Evolutionary conservation across 169 alveolate genomes (phyloP), one percentile per base, ranked within the genome.

Genomic region (Theileria sp.): DNA sequence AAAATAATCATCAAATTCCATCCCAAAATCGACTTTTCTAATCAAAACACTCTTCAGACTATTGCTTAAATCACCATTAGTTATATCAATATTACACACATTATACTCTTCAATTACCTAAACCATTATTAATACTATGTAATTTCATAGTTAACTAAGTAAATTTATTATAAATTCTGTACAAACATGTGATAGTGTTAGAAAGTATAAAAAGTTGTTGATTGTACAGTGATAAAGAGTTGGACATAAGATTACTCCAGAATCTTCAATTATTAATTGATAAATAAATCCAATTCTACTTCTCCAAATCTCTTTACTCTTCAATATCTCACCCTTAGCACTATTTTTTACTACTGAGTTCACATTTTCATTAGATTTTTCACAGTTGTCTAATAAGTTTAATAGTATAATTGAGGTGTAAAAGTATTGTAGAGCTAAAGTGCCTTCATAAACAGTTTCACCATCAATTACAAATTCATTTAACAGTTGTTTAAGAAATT

Each of bases 391-490:
- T 19, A 83, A 25, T 1, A 74, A 15, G 1, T 54, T 19, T 23
- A 83, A 1, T 23, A 85, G 50, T 15, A 71, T 38, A 34, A 78
- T 21, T 3, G 91, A 71, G n/a, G 87, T 70, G 50, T 58, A 71
- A 2, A 85, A 65, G 56, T 85, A 85, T 15, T 75, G 74, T 10
- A 64, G 61, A 28, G 87, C 91, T 17, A 17, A 32, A 4, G 76
- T 50, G n/a, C 91, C 91, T 10, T 50, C 38, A 66, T 85, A 85
- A 15, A 85, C 68, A 5, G 68, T 10, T 66, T 85, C 91, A 10
- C 91, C 91, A 61, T 85, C 91, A 30, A 79, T 66, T 38, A 66
- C 60, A 68, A 85, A 50, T 21, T 70, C 85, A 19, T 78, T 77
- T 25, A 79, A 6, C 12, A 85, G 10, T 5, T 68, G n/a, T 21